Percentiles rank a stretch among this genome's conserved stretches.
These are phyloP conservation scores for Moesziomyces parantarcticus DNA, from an alignment of 1,284 basidiomycete genomes.

Conservation along the genomic window DNA sequence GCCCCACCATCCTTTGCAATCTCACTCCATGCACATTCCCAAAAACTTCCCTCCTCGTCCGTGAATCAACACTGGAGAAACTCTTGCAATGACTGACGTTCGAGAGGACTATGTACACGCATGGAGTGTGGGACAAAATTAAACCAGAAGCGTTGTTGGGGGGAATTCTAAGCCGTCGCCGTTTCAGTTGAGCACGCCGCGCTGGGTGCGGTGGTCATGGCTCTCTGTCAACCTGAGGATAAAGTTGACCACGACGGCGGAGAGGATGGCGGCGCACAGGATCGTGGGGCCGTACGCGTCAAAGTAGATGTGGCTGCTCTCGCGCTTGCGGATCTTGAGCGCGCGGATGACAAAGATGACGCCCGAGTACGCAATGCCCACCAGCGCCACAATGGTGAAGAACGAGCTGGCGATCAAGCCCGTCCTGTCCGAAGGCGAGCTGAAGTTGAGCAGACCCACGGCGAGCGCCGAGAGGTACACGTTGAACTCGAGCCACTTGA, in stretches of 20 bases:
- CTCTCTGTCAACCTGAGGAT: conserved; percentile 56
- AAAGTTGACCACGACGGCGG: conserved; percentile 64
- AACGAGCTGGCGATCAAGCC: conserved; percentile 85
- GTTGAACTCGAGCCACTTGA: conserved; percentile 85
- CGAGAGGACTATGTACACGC: too few relatives aligned
- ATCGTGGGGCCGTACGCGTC: conserved; percentile 64
- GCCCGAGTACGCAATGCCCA: conserved; percentile 88
- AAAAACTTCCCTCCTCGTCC: too few relatives aligned
- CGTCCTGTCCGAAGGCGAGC: conserved; percentile 77
- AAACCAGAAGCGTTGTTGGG: too few relatives aligned
- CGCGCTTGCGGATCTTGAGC: conserved; percentile 72
- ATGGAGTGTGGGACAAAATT: too few relatives aligned
- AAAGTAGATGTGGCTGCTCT: conserved; percentile 65
- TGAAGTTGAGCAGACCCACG: conserved; percentile 78
- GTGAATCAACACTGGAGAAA: too few relatives aligned
- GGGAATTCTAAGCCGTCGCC: too few relatives aligned
- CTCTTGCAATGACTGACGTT: too few relatives aligned
- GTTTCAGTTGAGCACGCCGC: conserved; percentile 55
- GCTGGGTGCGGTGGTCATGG: conserved; percentile 27
- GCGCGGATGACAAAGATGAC: conserved; percentile 89
- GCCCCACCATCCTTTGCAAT: not conserved
- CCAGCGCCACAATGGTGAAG: conserved; percentile 89
- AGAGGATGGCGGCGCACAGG: conserved; percentile 58
- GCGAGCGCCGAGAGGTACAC: conserved; percentile 71
- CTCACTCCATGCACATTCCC: not conserved